phyloP scores from a whole-genome alignment of 2,329 filamentous ascomycete genomes.

The Botryotinia globosa region DNA sequence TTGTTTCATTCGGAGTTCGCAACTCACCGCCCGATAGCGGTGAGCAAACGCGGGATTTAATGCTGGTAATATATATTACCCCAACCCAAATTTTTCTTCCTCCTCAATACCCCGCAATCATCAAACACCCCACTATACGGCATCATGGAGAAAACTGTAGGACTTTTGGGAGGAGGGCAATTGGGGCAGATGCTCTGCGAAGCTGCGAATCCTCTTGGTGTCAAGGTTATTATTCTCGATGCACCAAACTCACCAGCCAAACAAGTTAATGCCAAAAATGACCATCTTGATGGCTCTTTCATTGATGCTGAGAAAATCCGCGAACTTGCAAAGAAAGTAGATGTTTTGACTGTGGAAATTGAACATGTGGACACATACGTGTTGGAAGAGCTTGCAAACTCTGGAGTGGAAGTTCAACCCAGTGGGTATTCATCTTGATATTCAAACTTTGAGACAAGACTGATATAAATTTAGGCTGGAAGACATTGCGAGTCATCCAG shows the following conservation, averaged over 20 bases:
- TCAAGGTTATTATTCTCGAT: slow-evolving; percentile 78
- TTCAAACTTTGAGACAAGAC: slow-evolving; percentile 43
- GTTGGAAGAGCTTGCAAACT: slow-evolving; percentile 74
- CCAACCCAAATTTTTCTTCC: slow-evolving; percentile 10
- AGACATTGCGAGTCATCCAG: slow-evolving; percentile 83
- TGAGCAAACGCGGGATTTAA: not conserved
- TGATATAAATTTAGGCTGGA: slow-evolving; percentile 76
- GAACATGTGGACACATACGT: slow-evolving; percentile 92
- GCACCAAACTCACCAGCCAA: slow-evolving; percentile 75
- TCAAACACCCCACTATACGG: slow-evolving; percentile 7
- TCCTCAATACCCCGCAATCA: slow-evolving; percentile 10
- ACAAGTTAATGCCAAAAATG: slow-evolving; percentile 72
- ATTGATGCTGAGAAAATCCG: slow-evolving; percentile 77
- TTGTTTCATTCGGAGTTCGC: not conserved
- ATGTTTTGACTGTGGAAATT: slow-evolving; percentile 89
- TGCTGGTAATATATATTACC: not conserved
- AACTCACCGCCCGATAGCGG: slow-evolving; percentile 1
- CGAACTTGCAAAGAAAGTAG: slow-evolving; percentile 70
- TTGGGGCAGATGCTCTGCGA: slow-evolving; percentile 93
- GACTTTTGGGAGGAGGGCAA: slow-evolving; percentile 63
- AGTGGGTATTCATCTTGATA: slow-evolving; percentile 14
- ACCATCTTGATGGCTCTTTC: slow-evolving; percentile 83
- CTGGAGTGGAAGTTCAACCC: slow-evolving; percentile 55
- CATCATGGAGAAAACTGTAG: slow-evolving; percentile 38
- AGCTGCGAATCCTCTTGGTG: slow-evolving; percentile 73